A percentile compares a stretch with the other conserved stretches of the same genome.
These are phyloP conservation scores for Colletotrichum tanaceti DNA, from an alignment of 2,329 filamentous ascomycete species.

Conservation along the genomic window DNA sequence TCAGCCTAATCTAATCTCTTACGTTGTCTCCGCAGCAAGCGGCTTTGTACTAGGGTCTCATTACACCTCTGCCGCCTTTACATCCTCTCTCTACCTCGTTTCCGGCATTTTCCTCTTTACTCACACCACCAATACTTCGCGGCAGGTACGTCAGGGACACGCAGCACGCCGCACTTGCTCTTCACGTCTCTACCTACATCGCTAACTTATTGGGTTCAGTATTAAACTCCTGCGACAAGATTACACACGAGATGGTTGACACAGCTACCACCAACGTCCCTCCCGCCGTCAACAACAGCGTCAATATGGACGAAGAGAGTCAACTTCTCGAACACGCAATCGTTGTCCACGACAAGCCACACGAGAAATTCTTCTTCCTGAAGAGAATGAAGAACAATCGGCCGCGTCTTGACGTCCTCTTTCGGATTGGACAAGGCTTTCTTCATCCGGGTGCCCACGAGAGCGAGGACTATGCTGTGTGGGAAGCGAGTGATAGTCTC, in stretches of 20 bases:
- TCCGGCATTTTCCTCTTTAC: no score
- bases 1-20: no score
- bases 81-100: not conserved
- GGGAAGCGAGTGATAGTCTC: not conserved
- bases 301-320: not conserved
- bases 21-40: no score
- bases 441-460: not conserved
- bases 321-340: fast-evolving
- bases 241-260: not conserved
- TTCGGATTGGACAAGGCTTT: not conserved
- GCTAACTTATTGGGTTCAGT: no score
- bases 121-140: not conserved
- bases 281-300: no score
- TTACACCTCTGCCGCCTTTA: no score
- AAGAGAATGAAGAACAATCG: not conserved
- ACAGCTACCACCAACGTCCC: not conserved
- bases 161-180: not conserved
- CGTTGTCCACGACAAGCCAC: not conserved
- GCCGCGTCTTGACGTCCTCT: constrained; percentile 7
- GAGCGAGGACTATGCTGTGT: fast-evolving
- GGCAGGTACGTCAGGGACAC: not conserved
- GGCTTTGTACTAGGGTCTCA: no score
- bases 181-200: no score
- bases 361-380: constrained; percentile 10
- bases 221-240: not conserved